Conservation (phyloP, 2,329 filamentous ascomycete species). For the Diaporthe citri region DNA sequence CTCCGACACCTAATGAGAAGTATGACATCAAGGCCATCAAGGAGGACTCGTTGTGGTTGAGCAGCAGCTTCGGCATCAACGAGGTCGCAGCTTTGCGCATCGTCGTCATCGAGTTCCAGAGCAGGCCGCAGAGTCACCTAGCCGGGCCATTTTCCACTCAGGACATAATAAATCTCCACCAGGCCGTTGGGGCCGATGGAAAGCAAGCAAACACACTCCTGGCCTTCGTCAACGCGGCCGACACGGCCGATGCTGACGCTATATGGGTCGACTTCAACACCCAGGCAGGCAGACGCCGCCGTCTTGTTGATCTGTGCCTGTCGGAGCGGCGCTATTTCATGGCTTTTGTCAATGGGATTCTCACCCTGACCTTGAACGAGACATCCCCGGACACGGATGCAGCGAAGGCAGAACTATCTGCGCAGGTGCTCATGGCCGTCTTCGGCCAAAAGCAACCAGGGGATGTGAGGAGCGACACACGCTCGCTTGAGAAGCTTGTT, state of each 20-base stretch:
- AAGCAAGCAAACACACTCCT: slow-evolving; percentile 69
- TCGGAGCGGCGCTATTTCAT: slow-evolving; percentile 78
- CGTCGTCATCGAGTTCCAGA: slow-evolving; percentile 86
- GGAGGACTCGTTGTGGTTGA: slow-evolving; percentile 87
- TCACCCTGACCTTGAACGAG: slow-evolving; percentile 63
- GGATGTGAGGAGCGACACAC: slow-evolving; percentile 32
- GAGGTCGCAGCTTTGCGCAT: slow-evolving; percentile 86
- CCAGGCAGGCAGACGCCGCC: slow-evolving; percentile 70
- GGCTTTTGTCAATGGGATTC: slow-evolving; percentile 70
- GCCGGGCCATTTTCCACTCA: slow-evolving; percentile 80
- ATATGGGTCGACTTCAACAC: slow-evolving; percentile 72
- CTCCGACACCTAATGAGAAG: slow-evolving; percentile 73
- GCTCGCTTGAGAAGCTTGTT: slow-evolving; percentile 57
- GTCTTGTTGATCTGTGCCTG: slow-evolving; percentile 79
- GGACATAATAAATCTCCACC: slow-evolving; percentile 81
- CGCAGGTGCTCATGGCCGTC: slow-evolving; percentile 42
- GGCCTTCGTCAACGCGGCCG: slow-evolving; percentile 61
- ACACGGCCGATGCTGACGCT: slow-evolving; percentile 65
- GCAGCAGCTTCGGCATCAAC: slow-evolving; percentile 81
- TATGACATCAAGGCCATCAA: slow-evolving; percentile 86
- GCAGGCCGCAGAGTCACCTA: slow-evolving; percentile 79
- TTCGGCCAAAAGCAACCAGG: slow-evolving; percentile 39
- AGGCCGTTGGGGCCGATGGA: slow-evolving; percentile 76
- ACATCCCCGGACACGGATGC: slow-evolving; percentile 44
- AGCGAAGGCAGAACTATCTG: slow-evolving; percentile 37